Percentiles rank a stretch among this genome's conserved stretches.
These are phyloP conservation scores for Fusarium brevicatenulatum DNA, from an alignment of 2,329 filamentous ascomycete genomes.

Conservation along the genomic window DNA sequence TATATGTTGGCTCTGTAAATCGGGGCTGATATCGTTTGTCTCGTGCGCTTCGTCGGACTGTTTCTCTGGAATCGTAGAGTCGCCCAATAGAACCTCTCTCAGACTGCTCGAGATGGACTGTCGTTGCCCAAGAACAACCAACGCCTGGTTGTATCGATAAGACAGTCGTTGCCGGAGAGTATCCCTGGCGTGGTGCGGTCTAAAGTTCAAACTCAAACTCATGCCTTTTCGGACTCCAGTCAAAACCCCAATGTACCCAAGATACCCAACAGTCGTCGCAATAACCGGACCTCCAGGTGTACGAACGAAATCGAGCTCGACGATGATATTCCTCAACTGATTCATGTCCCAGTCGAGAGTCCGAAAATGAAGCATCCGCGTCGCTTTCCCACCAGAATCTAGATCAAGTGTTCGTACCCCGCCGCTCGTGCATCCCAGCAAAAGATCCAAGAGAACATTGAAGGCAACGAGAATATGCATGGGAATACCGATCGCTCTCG, in stretches of 20 bases:
- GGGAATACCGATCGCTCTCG: slow-evolving; percentile 59
- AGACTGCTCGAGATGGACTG: slow-evolving; percentile 43
- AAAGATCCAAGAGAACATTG: slow-evolving; percentile 70
- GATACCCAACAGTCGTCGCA: slow-evolving; percentile 59
- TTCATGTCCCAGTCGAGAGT: slow-evolving; percentile 68
- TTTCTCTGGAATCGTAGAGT: neutral
- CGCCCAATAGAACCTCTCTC: slow-evolving; percentile 33
- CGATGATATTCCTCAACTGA: slow-evolving; percentile 57
- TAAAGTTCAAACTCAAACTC: slow-evolving; percentile 61
- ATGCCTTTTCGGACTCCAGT: slow-evolving; percentile 58
- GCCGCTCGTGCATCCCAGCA: slow-evolving; percentile 72
- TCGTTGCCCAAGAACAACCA: slow-evolving; percentile 41
- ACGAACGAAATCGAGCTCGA: slow-evolving; percentile 61
- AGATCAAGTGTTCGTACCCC: slow-evolving; percentile 41
- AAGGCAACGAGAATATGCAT: slow-evolving; percentile 70
- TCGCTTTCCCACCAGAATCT: slow-evolving; percentile 17
- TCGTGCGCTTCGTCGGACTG: accelerated
- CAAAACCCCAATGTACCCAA: slow-evolving; percentile 60
- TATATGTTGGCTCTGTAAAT: neutral
- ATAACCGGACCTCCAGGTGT: slow-evolving; percentile 48
- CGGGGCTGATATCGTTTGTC: neutral
- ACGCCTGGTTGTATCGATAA: slow-evolving; percentile 44
- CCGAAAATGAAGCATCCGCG: slow-evolving; percentile 62
- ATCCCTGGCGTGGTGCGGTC: slow-evolving; percentile 47
- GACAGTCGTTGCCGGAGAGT: slow-evolving; percentile 20